These are phyloP conservation scores for Monosporascus sp. DNA, from an alignment of 2,329 filamentous ascomycete genomes.

Conservation along the genomic window DNA sequence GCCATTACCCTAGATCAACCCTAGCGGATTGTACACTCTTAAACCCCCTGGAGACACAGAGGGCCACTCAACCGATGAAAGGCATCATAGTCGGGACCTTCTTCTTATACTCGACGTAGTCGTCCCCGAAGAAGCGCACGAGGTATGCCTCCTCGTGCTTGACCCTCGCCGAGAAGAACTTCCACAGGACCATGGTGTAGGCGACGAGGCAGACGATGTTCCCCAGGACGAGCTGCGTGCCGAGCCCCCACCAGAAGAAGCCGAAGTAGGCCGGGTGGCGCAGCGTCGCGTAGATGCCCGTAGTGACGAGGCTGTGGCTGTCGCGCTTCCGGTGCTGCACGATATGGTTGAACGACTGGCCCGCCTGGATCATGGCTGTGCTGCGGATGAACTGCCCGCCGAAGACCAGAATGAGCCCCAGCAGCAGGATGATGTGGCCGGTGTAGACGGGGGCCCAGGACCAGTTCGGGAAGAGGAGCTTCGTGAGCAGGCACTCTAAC, in stretches of 20 bases:
- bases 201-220: slow-evolving; percentile 73
- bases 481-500: slow-evolving; percentile 63
- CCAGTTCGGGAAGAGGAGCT: slow-evolving; percentile 47
- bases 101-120: slow-evolving; percentile 70
- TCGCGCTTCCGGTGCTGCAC: slow-evolving; percentile 65
- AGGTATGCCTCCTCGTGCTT: slow-evolving; percentile 72
- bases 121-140: slow-evolving; percentile 74
- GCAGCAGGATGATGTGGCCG: slow-evolving; percentile 36
- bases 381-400: slow-evolving; percentile 71
- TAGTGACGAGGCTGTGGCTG: slow-evolving; percentile 75
- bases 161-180: slow-evolving; percentile 75
- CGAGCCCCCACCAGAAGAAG: slow-evolving; percentile 98
- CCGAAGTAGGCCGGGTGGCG: slow-evolving; percentile 94
- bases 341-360: slow-evolving; percentile 85
- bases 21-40: too few species aligned
- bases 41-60: too few species aligned
- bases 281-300: slow-evolving; percentile 69
- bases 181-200: slow-evolving; percentile 74
- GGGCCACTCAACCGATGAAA: slow-evolving; percentile 46
- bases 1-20: too few species aligned
- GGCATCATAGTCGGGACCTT: slow-evolving; percentile 76
- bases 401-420: slow-evolving; percentile 59
- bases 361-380: slow-evolving; percentile 84
- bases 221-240: slow-evolving; percentile 84
- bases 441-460: slow-evolving; percentile 40